Base-by-base conservation (phyloP, 2,329 filamentous ascomycete species). In the Epichloe bromicola region DNA sequence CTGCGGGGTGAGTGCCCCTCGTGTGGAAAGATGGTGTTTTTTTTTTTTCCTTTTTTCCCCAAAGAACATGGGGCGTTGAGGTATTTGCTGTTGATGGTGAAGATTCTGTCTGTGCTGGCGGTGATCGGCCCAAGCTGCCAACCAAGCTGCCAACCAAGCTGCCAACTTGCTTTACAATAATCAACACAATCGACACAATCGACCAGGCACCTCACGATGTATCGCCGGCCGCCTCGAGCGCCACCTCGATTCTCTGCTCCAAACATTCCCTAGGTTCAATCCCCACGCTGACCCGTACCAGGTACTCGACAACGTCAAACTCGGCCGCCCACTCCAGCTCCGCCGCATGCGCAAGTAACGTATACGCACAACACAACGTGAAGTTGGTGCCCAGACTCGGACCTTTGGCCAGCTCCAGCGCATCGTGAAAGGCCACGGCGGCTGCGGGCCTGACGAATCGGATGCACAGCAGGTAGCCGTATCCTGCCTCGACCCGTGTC, bases 401-500 rank as follows among this genome's bases (percentile, higher is more conserved):
- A 0, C 74, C 74, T 23, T 72, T 67, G 56, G 74, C 70, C 39
- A 77, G 63, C 37, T 70, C 61, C 1, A 78, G 52, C 23, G 63
- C 64, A 51, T 79, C 70, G 55, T 74, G 75, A 49, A 79, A 80
- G 0, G 68, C 67, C 2, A 60, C 58, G 1, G 73, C 67, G 0
- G 62, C 60, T 14, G 53, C 53, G 56, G 56, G 19, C 5, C 58
- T 62, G n/a, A 63, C 60, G 47, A 80, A 72, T 23, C 76, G 70
- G 14, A 79, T 58, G n/a, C 64, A 71, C 11, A 79, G 61, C 0
- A 80, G 65, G 55, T 71, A 76, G 0, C 76, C 76, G 54, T 77
- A 75, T 0, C 74, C 76, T 0, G 69, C 70, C 0, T 57, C 33
- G 14, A 2, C 30, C 37, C 43, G 37, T 2, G 15, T 7, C 57